Percentiles rank a stretch among this genome's conserved stretches.
These are phyloP conservation scores for Quercus variabilis DNA, from an alignment of 306 rosid genomes.

Conservation along the genomic window DNA sequence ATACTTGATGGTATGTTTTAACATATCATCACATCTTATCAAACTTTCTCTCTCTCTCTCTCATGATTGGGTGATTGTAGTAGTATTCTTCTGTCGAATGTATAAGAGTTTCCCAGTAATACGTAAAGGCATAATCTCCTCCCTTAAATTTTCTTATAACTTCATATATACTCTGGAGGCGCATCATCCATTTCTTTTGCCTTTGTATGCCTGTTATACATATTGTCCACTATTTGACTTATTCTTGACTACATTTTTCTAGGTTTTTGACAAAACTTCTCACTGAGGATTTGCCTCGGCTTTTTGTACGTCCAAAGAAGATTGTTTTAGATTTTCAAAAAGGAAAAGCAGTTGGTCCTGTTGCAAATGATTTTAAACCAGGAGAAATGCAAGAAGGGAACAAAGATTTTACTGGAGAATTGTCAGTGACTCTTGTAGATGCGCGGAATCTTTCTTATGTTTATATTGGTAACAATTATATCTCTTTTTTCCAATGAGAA, in stretches of 20 bases:
- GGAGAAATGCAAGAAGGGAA: conserved; percentile 91
- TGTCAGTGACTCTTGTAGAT: conserved; percentile 91
- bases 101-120: neutral
- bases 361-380: conserved; percentile 56
- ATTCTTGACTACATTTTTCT: conserved; percentile 15
- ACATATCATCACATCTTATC: neutral
- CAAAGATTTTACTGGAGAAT: conserved; percentile 90
- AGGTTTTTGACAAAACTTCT: conserved; percentile 98
- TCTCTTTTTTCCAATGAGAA: conserved; percentile 8
- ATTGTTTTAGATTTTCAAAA: conserved; percentile 93
- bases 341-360: conserved; percentile 91
- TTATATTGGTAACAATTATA: conserved; percentile 62
- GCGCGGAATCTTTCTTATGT: conserved; percentile 87
- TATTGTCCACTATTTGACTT: conserved; percentile 5
- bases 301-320: conserved; percentile 98
- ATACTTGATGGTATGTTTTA: neutral
- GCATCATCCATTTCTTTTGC: neutral
- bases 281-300: conserved; percentile 84
- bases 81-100: neutral
- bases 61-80: neutral
- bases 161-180: neutral
- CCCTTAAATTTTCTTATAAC: neutral
- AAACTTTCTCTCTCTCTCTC: neutral
- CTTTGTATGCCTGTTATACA: neutral
- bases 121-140: neutral